Evolutionary conservation across 2,329 filamentous ascomycete species (phyloP), one percentile per base, ranked within the genome.

Genomic region (Ascomycota sp.): DNA sequence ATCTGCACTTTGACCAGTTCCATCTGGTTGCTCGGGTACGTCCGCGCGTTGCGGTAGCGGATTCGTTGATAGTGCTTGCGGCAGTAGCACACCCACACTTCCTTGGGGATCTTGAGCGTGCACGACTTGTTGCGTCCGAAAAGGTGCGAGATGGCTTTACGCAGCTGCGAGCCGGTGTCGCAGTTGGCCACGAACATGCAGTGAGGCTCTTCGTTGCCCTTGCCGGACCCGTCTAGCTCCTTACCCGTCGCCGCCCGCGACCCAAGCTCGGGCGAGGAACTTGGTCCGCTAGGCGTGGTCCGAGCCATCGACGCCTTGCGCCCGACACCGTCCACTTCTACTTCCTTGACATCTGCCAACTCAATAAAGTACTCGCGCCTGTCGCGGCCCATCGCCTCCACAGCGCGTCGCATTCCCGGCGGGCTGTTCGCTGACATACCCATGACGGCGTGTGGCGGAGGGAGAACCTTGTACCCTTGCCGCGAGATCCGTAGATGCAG

Each of bases 81-180:
- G 48, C 81, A 89, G 45, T 69, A 75, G 42, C 75, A 69, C 1
- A 81, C 69, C 78, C 78, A 86, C 2, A 80, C 65, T 15, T 66
- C 51, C 5, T 65, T 53, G 0, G 76, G 76, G 29, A 89, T 79
- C 27, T 62, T 59, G 22, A 74, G 64, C 1, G 80, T 89, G 42
- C 71, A 75, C 7, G 66, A 60, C 52, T 89, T 89, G 58, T 89
- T 89, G 23, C 81, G 69, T 15, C 80, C 80, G 40, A 86, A 86
- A 32, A 85, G 66, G 43, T 89, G 78, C 0, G 76, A 82, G 34
- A 86, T 75, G 5, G 75, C 71, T 51, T 86, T 86, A 28, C 80
- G 69, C 17, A 64, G 63, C 32, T 67, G 61, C 5, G 68, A 70
- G 4, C 60, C 61, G 0, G 68, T 74, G 27, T 65, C 59, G 43